A percentile compares a stretch with the other conserved stretches of the same genome.
Evolutionary conservation across 208 protist genomes (phyloP).

Genomic region (Angomonas deanei): DNA sequence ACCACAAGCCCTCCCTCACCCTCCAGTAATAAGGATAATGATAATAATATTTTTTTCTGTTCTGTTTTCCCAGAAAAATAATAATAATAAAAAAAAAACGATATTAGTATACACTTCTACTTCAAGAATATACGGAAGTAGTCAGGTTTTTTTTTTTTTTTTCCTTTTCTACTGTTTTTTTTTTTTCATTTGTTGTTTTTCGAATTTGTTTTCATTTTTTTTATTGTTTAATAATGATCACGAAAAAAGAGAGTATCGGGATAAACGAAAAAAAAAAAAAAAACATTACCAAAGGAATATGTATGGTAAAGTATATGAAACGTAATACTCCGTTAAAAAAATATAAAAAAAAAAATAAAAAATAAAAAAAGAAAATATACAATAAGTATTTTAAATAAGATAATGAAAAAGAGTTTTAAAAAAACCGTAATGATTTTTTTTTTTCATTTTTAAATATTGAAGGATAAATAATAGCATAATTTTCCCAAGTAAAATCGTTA

Average conservation of each 20-base stretch:
- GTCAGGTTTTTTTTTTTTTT: background rate
- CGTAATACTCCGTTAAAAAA: background rate
- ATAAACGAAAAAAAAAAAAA: background rate
- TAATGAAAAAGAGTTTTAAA: background rate
- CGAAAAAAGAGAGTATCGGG: background rate
- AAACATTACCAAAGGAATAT: background rate
- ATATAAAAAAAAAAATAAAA: background rate
- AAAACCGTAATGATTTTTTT: too few relatives aligned
- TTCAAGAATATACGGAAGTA: background rate
- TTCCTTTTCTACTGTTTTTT: constrained; percentile 10
- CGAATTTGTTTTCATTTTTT: background rate
- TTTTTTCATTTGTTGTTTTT: constrained; percentile 10
- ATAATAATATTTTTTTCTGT: background rate
- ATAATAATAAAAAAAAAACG: background rate
- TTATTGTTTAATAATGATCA: background rate
- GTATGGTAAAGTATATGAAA: background rate
- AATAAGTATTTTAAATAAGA: background rate
- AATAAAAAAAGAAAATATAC: background rate
- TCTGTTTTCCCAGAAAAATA: background rate
- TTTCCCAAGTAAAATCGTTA: too few relatives aligned
- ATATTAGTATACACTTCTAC: background rate
- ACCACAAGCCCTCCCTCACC: constrained; percentile 6
- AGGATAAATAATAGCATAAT: too few relatives aligned
- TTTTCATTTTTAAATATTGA: too few relatives aligned
- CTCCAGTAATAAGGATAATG: constrained; percentile 5